Evolutionary conservation across 495 filamentous ascomycete species (phyloP).

Genomic region (Elasticomyces elasticus): DNA sequence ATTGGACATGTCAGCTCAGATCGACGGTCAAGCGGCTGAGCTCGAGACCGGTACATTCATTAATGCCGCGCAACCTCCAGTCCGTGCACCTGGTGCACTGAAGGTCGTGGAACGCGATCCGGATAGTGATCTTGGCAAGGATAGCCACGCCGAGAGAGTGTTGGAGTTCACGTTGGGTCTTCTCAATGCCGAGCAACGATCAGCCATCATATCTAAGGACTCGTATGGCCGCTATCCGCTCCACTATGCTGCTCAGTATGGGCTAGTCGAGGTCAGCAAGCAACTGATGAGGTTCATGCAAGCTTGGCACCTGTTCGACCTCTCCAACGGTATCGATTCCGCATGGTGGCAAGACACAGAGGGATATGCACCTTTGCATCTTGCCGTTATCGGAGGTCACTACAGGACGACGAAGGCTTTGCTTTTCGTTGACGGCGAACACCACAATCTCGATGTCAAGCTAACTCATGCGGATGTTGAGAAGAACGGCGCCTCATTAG

Average conservation of each 20-base stretch:
- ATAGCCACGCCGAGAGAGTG: slow-evolving; percentile 67
- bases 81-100: slow-evolving; percentile 48
- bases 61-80: slow-evolving; percentile 49
- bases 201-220: slow-evolving; percentile 60
- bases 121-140: slow-evolving; percentile 49
- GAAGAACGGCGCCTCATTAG: slow-evolving; percentile 82
- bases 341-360: slow-evolving; percentile 83
- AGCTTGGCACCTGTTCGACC: slow-evolving; percentile 77
- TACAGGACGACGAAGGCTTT: slow-evolving; percentile 71
- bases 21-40: slow-evolving; percentile 1
- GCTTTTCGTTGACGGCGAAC: slow-evolving; percentile 68
- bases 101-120: slow-evolving; percentile 32
- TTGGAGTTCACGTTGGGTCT: slow-evolving; percentile 61
- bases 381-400: slow-evolving; percentile 87
- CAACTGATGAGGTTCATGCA: slow-evolving; percentile 82
- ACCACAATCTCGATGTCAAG: slow-evolving; percentile 47
- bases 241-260: slow-evolving; percentile 93
- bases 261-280: slow-evolving; percentile 77
- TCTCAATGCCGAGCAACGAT: slow-evolving; percentile 57
- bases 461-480: slow-evolving; percentile 56
- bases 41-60: slow-evolving; percentile 31
- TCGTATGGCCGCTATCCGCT: slow-evolving; percentile 75
- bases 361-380: slow-evolving; percentile 80
- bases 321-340: slow-evolving; percentile 74
- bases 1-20: slow-evolving; percentile 31